Percentiles rank a stretch among this genome's conserved stretches.
Conservation (phyloP, 345 rosid species). For the Hypericum androsaemum region DNA sequence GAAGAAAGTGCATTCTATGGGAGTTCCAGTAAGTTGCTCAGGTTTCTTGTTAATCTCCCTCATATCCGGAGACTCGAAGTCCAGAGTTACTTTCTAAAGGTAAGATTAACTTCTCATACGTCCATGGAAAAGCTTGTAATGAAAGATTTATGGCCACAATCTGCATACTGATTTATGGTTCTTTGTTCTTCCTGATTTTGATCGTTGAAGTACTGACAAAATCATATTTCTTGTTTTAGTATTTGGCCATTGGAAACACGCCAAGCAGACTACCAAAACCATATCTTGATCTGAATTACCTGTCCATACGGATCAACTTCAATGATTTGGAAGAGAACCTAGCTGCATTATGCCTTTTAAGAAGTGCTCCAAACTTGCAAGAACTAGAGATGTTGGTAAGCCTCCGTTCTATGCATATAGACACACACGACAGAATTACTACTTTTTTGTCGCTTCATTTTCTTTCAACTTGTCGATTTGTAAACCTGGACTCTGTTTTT, state of each 20-base stretch:
- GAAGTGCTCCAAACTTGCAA: slow-evolving; percentile 23
- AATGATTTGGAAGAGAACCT: slow-evolving; percentile 10
- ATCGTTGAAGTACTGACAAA: too few relatives aligned
- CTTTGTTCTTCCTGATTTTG: too few relatives aligned
- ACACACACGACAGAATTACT: not conserved
- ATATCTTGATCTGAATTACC: slow-evolving; percentile 11
- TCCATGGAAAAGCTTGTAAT: not conserved
- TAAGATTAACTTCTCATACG: slow-evolving; percentile 2
- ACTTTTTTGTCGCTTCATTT: not conserved
- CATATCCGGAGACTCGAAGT: slow-evolving; percentile 19
- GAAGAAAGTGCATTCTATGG: not conserved
- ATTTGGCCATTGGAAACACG: slow-evolving; percentile 14
- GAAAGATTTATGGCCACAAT: not conserved
- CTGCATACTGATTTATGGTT: not conserved
- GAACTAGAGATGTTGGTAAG: slow-evolving; percentile 21
- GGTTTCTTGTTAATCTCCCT: slow-evolving; percentile 17
- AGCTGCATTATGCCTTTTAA: slow-evolving; percentile 12
- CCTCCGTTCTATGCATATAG: not conserved
- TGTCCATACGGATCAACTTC: slow-evolving; percentile 12
- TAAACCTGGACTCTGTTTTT: too few relatives aligned
- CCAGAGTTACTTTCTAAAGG: slow-evolving; percentile 25
- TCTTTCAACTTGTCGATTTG: too few relatives aligned
- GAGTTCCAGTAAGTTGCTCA: slow-evolving; percentile 12
- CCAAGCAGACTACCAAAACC: slow-evolving; percentile 13
- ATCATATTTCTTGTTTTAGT: slow-evolving; percentile 5